Base-by-base conservation (phyloP, 1,139 yeast genomes). In the Candida albicans region DNA sequence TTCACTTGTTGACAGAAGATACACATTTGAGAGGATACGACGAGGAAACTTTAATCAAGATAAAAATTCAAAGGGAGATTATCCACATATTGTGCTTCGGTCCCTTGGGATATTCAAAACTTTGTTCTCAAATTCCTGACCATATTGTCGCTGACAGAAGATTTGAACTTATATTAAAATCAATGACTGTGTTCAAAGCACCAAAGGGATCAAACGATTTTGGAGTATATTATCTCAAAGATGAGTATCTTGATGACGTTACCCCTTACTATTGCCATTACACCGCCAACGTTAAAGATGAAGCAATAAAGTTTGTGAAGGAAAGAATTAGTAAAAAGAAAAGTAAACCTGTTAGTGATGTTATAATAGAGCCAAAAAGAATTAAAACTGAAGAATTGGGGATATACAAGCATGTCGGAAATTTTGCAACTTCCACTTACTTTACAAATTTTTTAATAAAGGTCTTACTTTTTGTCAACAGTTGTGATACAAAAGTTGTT, bases 191-290 rank as follows among this genome's bases (percentile, higher is more conserved):
- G 1, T 88, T 75, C 58, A 70, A 74, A 10, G 79, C 87, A 0
- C 96, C 97, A 0, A 66, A 68, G 10, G 81, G 84, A 0, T 55
- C 79, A 2, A 78, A 77, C 39, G 95, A 87, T 49, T 70, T 77
- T 28, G 96, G 97, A 1, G 64, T 75, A 8, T 91, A 87, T 57
- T 67, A 77, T 29, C 68, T 93, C 42, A 88, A 86, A 54, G 79
- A 79, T 2, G 78, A 79, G 47, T 77, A 69, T 49, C 68, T 71
- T 43, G 66, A 64, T 4, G 68, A 75, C 33, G 73, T 91, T 26
- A 91, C 91, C 57, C 96, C 97, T 0, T 91, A 82, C 57, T 91
- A 85, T 60, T 75, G 87, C 50, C 90, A 89, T 55, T 86, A 86
- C 53, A 70, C 87, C 0, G 69, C 95, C 0, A 89, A 90, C 52